phyloP scores from a whole-genome alignment of 176 grass and related monocot genomes.

The Puccinellia tenuiflora region DNA sequence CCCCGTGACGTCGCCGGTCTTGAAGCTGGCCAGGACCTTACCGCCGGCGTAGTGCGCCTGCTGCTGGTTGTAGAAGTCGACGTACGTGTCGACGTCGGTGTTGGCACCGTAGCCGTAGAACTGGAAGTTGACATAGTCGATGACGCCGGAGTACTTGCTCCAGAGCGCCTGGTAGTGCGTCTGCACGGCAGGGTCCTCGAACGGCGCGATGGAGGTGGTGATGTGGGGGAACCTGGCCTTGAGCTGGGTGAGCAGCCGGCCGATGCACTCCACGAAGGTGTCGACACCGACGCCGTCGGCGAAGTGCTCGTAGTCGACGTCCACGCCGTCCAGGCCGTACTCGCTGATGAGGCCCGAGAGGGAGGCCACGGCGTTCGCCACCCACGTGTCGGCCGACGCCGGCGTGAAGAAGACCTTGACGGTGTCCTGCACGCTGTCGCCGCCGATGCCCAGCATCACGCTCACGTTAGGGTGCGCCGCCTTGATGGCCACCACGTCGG shows the following conservation, averaged over 20 bases:
- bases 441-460: slow-evolving; percentile 30
- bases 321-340: background rate
- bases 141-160: background rate
- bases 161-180: slow-evolving; percentile 11
- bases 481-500: slow-evolving; percentile 12
- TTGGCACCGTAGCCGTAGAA: background rate
- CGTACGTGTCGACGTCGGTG: background rate
- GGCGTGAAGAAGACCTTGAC: background rate
- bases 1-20: background rate
- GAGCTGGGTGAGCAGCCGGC: background rate
- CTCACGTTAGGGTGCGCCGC: slow-evolving; percentile 16
- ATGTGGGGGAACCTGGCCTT: background rate
- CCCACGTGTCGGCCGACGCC: background rate
- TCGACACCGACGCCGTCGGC: background rate
- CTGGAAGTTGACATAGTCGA: background rate
- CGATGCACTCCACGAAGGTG: background rate
- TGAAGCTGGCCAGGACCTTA: background rate
- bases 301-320: background rate
- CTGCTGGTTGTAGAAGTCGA: background rate
- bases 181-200: background rate
- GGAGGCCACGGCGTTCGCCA: background rate
- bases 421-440: slow-evolving; percentile 1
- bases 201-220: slow-evolving; percentile 52
- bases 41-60: background rate
- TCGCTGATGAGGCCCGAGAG: background rate